Base-by-base conservation (phyloP, 192 early-diverging fungal species). In the Backusella morwellensis region DNA sequence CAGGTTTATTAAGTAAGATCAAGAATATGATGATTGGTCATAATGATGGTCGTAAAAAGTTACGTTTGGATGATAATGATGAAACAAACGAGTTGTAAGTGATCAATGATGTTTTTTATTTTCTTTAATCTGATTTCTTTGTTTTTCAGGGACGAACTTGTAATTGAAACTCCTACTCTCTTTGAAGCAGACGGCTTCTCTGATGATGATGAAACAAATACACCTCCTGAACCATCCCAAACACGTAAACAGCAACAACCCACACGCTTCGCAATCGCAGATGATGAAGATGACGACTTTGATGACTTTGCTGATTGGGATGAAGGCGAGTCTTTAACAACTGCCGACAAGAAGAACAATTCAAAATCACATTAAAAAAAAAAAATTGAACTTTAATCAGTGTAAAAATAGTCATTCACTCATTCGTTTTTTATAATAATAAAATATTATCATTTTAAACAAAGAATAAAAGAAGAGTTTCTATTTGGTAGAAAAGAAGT, bases 101-200 rank as follows among this genome's bases (percentile, higher is more conserved):
- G 29, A 26, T 14, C 40, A 40, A 32, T 63, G 1, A 29, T 29
- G 56, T 6, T 54, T 63, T 63, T 63, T 29, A 26, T 21, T 56
- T 56, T 21, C n/a, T 63, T 32, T 32, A 26, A 29, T 12, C 32
- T 63, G 23, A 12, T 1, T 26, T 3, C 12, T 68, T 38, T 44
- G 68, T 9, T 74, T 52, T 50, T n/a, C 72, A 89, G 88, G 67
- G 85, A 89, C 44, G 88, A 89, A 69, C 75, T 89, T 9, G 88
- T 89, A 0, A 78, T 89, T 32, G 88, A 89, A 32, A 78, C 68
- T 5, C 80, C 80, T 3, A 77, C 80, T 19, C 29, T 82, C 7
- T 82, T 78, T 75, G 70, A 71, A 9, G 80, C 73, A 1, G 74
- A 78, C 1, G 56, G 56, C 4, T 63, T 63, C 56, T 63, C 56